phyloP scores from a whole-genome alignment of 2,329 filamentous ascomycete genomes.

The Acrocalymma vagum region DNA sequence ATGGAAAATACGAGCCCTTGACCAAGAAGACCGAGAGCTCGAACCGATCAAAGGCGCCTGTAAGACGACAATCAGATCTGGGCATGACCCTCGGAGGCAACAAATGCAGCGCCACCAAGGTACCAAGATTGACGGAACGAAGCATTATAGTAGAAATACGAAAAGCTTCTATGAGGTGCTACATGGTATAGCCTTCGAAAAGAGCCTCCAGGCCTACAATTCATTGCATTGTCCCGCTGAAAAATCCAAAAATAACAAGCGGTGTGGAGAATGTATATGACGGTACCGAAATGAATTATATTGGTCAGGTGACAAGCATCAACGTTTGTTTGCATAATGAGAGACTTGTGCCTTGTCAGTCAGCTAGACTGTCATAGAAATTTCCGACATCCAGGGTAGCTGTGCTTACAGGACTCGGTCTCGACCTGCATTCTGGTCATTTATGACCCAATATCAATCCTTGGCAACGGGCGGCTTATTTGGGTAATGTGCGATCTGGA shows the following conservation, averaged over 20 bases:
- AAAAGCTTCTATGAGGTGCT: conserved; percentile 39
- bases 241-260: conserved; percentile 38
- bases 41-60: conserved; percentile 2
- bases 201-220: conserved; percentile 27
- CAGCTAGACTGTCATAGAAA: conserved; percentile 9
- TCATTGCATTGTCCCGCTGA: conserved; percentile 9
- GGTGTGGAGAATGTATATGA: conserved; percentile 26
- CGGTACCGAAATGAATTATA: conserved; percentile 26
- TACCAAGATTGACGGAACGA: conserved; percentile 19
- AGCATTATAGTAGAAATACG: conserved; percentile 39
- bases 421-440: conserved; percentile 39
- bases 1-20: conserved; percentile 26
- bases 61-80: conserved; percentile 14
- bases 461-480: conserved; percentile 39
- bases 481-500: conserved; percentile 39
- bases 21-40: conserved; percentile 15
- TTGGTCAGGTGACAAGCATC: conserved; percentile 35
- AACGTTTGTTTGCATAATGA: conserved; percentile 10
- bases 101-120: conserved; percentile 10
- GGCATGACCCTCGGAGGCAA: conserved; percentile 8
- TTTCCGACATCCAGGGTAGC: conserved; percentile 27
- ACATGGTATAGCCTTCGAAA: conserved; percentile 28
- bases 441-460: conserved; percentile 29
- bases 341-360: conserved; percentile 11
- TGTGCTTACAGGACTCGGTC: conserved; percentile 45